phyloP scores from a whole-genome alignment of 2,329 filamentous ascomycete species.

The Aspergillus sp. region DNA sequence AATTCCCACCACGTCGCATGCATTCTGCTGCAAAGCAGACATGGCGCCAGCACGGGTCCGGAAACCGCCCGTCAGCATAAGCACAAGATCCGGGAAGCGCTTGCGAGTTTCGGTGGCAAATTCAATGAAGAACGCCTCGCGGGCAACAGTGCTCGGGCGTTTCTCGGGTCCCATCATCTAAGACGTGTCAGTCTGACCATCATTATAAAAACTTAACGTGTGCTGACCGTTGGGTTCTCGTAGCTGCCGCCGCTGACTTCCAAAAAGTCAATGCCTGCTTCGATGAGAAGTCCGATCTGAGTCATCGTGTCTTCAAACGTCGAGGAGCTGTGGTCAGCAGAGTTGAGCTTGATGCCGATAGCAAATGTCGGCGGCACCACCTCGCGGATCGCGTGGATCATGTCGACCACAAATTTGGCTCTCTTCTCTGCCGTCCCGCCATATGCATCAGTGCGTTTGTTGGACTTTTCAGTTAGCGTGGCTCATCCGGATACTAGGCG shows the following conservation, averaged over 20 bases:
- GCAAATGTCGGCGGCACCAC: constrained; percentile 47
- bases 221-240: constrained; percentile 52
- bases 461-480: constrained; percentile 35
- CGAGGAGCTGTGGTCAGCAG: constrained; percentile 46
- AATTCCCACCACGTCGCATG: constrained; percentile 54
- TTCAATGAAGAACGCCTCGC: constrained; percentile 70
- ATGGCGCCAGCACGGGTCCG: constrained; percentile 55
- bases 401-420: constrained; percentile 48
- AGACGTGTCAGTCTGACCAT: not conserved
- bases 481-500: not conserved
- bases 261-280: constrained; percentile 61
- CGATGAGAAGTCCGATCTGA: constrained; percentile 54
- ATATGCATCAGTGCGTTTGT: constrained; percentile 51
- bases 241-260: constrained; percentile 67
- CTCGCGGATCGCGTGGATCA: constrained; percentile 46
- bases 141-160: constrained; percentile 51
- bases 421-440: constrained; percentile 51
- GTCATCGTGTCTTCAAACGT: constrained; percentile 56
- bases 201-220: not conserved
- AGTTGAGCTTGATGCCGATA: constrained; percentile 55
- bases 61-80: constrained; percentile 67
- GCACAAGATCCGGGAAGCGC: constrained; percentile 46
- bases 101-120: constrained; percentile 59
- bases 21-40: constrained; percentile 48
- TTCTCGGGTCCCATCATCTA: constrained; percentile 40